Evolutionary conservation across 1,284 basidiomycete genomes (phyloP).

Genomic region (Ustilago vetiveriae): DNA sequence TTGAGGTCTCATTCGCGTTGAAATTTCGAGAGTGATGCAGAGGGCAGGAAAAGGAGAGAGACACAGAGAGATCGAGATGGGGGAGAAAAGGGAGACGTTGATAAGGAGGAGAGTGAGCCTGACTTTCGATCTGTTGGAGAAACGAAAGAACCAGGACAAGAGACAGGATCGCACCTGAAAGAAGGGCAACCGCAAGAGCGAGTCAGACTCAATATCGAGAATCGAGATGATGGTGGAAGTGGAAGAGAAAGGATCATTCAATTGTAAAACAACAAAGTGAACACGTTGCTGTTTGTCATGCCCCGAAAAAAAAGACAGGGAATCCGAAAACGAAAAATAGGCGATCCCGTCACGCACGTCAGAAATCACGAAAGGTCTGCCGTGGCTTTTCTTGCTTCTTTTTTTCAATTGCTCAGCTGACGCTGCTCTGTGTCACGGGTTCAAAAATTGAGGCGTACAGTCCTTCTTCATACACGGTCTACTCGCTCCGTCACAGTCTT

Average conservation of each 20-base stretch:
- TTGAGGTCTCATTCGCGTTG: conserved; percentile 49
- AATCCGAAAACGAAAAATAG: neutral
- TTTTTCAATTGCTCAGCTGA: too few species aligned
- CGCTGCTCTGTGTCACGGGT: neutral
- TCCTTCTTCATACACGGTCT: too few species aligned
- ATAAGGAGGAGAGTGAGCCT: conserved; percentile 12
- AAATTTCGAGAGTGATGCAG: neutral
- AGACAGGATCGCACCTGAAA: conserved; percentile 30
- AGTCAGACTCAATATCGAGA: neutral
- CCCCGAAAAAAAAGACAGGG: neutral
- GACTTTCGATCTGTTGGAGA: conserved; percentile 54
- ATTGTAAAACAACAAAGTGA: neutral
- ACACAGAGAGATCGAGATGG: conserved; percentile 4
- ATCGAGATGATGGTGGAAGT: conserved; percentile 18
- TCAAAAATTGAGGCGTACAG: neutral
- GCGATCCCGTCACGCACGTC: neutral
- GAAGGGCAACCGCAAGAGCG: conserved; percentile 27
- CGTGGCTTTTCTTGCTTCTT: neutral
- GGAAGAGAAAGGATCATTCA: neutral
- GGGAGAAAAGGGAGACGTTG: conserved; percentile 10
- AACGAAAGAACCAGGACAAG: conserved; percentile 45
- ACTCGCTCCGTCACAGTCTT: too few species aligned
- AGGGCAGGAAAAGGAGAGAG: neutral
- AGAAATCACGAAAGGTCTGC: neutral
- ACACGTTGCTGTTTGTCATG: neutral